A percentile compares a stretch with the other conserved stretches of the same genome.
phyloP scores from a whole-genome alignment of 257 asterid genomes.

The Fraxinus cuspidata region DNA sequence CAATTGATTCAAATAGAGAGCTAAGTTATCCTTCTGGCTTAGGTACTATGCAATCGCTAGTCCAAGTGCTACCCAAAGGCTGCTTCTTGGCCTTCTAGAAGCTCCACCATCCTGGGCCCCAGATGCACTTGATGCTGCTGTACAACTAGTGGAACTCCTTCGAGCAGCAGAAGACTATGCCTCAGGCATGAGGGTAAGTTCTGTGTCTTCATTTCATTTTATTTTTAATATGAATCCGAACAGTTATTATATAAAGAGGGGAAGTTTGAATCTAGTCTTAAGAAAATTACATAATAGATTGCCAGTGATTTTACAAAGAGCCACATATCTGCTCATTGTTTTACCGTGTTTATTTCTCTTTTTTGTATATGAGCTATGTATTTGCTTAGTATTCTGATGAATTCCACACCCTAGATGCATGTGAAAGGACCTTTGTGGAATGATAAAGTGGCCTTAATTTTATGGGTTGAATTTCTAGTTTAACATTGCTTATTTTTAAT shows the following conservation, averaged over 20 bases:
- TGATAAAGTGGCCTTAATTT: not conserved
- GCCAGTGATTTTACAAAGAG: not conserved
- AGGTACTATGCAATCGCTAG: conserved; percentile 98
- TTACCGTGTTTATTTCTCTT: not conserved
- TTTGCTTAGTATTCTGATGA: not conserved
- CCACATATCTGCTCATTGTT: not conserved
- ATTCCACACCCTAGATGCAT: not conserved
- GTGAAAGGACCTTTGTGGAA: not conserved
- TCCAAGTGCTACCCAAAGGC: conserved; percentile 98
- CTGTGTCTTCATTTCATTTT: not conserved
- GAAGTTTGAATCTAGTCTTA: not conserved
- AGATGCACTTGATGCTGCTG: conserved; percentile 99
- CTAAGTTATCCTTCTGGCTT: conserved; percentile 33
- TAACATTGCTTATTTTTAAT: not conserved
- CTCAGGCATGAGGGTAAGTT: conserved; percentile 83
- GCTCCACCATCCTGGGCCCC: conserved; percentile 99
- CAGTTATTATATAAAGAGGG: not conserved
- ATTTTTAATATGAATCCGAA: not conserved
- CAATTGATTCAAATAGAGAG: conserved; percentile 8
- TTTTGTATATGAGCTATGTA: not conserved
- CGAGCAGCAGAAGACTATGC: conserved; percentile 99
- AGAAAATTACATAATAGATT: not conserved
- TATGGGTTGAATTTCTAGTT: not conserved
- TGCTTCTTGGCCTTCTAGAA: conserved; percentile 96
- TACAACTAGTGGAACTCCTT: conserved; percentile 95